Evolutionary conservation across 1,139 yeast species (phyloP).

Genomic region (Schwanniomyces etchellsii): DNA sequence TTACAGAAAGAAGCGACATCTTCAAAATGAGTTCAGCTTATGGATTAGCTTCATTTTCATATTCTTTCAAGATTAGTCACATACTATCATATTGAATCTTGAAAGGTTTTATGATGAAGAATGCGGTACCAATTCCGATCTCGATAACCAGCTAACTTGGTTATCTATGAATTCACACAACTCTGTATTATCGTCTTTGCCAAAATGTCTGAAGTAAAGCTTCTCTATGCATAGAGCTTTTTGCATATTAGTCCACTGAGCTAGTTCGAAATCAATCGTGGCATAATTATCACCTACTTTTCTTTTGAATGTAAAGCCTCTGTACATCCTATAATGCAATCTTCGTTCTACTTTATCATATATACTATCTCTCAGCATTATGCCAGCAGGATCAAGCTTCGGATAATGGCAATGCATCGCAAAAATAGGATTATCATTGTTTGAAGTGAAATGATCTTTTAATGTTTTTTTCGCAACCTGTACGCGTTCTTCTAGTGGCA

Average conservation of each 20-base stretch:
- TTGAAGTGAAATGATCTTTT: conserved; percentile 9
- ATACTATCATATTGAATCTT: too few relatives aligned
- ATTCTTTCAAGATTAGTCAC: too few relatives aligned
- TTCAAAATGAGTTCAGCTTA: too few relatives aligned
- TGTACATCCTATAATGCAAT: conserved; percentile 26
- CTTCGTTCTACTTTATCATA: conserved; percentile 20
- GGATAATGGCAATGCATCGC: conserved; percentile 32
- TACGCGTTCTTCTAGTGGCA: conserved; percentile 3
- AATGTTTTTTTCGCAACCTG: conserved; percentile 3
- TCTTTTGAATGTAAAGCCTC: conserved; percentile 17
- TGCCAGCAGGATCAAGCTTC: conserved; percentile 28
- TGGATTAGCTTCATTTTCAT: too few relatives aligned
- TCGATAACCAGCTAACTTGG: too few relatives aligned
- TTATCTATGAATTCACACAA: too few relatives aligned
- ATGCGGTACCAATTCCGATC: too few relatives aligned
- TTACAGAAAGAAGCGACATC: too few relatives aligned
- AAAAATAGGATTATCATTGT: conserved; percentile 2
- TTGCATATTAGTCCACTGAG: conserved; percentile 30
- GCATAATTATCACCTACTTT: conserved; percentile 26
- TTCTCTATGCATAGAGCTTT: conserved; percentile 22
- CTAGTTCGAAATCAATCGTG: conserved; percentile 33
- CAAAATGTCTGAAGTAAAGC: conserved; percentile 22
- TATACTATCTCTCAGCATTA: conserved; percentile 17
- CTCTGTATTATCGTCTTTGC: conserved; percentile 8
- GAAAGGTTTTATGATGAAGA: too few relatives aligned